Conservation (phyloP, 306 rosid genomes). For the Mimosa pudica region DNA sequence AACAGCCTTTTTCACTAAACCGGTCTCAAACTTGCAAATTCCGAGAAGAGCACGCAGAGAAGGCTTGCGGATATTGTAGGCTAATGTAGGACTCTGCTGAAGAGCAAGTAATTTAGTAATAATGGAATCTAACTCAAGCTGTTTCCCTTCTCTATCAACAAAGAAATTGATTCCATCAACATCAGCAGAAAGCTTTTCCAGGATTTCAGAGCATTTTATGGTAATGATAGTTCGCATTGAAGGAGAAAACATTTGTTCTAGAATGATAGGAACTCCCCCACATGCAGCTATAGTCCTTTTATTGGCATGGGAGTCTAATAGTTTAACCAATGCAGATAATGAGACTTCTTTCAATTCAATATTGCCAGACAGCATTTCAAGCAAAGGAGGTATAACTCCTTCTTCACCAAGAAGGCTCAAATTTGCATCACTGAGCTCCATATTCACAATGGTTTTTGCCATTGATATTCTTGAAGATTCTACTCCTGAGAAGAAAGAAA, state of each 20-base stretch:
- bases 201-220: constrained; percentile 63
- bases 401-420: constrained; percentile 70
- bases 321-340: constrained; percentile 60
- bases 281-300: constrained; percentile 59
- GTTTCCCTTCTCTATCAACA: constrained; percentile 62
- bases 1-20: constrained; percentile 71
- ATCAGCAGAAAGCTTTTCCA: constrained; percentile 67
- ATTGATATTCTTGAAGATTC: constrained; percentile 65
- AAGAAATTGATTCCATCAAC: constrained; percentile 59
- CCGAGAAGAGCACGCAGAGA: constrained; percentile 67
- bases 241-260: constrained; percentile 54
- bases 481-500: constrained; percentile 52
- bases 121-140: constrained; percentile 66
- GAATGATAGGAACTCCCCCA: constrained; percentile 68
- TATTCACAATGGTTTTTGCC: constrained; percentile 53
- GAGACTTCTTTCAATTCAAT: constrained; percentile 56
- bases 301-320: constrained; percentile 58
- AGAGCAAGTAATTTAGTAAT: constrained; percentile 55
- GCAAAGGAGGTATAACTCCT: constrained; percentile 72
- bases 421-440: constrained; percentile 54
- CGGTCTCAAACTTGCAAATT: constrained; percentile 73
- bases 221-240: constrained; percentile 39
- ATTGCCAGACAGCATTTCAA: constrained; percentile 62
- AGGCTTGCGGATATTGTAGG: constrained; percentile 59
- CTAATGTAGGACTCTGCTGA: constrained; percentile 50